Evolutionary conservation across 768 basidiomycete genomes (phyloP).

Genomic region (Lyophyllum semitale): DNA sequence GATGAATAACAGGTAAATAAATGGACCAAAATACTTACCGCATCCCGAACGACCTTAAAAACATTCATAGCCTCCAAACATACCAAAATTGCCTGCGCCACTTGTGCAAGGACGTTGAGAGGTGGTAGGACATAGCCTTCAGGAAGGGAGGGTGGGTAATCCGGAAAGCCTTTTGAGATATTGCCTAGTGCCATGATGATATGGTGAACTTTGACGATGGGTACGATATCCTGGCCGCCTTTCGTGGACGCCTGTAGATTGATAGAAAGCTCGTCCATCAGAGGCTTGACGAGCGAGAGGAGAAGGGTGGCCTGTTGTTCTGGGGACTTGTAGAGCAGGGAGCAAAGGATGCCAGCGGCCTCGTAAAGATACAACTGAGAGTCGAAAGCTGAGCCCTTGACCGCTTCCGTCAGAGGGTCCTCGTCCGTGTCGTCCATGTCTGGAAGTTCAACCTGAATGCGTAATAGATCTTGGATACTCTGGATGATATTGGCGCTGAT

Average conservation of each 20-base stretch:
- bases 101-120: conserved; percentile 77
- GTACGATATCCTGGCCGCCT: conserved; percentile 64
- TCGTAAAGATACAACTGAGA: conserved; percentile 96
- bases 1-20: conserved; percentile 2
- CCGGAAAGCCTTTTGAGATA: conserved; percentile 95
- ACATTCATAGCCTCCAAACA: conserved; percentile 87
- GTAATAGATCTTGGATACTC: conserved; percentile 74
- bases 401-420: conserved; percentile 79
- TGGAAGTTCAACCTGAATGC: conserved; percentile 75
- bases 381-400: conserved; percentile 77
- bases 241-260: conserved; percentile 58
- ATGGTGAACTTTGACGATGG: conserved; percentile 90
- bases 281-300: conserved; percentile 78
- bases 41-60: conserved; percentile 87
- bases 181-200: conserved; percentile 93
- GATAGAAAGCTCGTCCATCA: conserved; percentile 70
- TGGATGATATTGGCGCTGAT: conserved; percentile 73
- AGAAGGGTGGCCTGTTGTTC: conserved; percentile 70
- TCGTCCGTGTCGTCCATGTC: conserved; percentile 72
- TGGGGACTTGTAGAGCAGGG: conserved; percentile 65
- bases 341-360: conserved; percentile 82
- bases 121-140: conserved; percentile 71
- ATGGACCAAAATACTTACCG: conserved; percentile 53
- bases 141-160: conserved; percentile 72
- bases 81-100: conserved; percentile 85